Evolutionary conservation across 2,329 filamentous ascomycete genomes (phyloP).

Genomic region (Lasiodiplodia sp.): DNA sequence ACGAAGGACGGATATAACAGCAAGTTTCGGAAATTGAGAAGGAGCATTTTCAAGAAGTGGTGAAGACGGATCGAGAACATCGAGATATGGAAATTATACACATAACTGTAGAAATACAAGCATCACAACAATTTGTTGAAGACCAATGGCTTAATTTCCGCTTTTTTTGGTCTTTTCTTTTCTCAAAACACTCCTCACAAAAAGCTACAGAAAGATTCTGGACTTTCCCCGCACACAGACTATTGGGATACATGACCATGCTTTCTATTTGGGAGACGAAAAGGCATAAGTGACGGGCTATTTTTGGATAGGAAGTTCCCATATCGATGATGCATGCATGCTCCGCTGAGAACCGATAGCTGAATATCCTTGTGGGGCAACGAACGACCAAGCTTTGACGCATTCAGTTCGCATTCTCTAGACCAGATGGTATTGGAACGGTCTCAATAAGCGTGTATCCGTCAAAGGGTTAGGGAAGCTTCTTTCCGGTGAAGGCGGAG

Average conservation of each 20-base stretch:
- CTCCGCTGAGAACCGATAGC: not conserved
- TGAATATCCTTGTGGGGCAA: not conserved
- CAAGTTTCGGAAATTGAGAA: too few relatives aligned
- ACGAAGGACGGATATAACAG: too few relatives aligned
- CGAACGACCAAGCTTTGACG: not conserved
- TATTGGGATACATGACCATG: not conserved
- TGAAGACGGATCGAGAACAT: too few relatives aligned
- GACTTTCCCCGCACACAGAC: not conserved
- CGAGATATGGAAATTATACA: too few relatives aligned
- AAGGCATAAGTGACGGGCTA: not conserved
- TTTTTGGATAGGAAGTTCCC: not conserved
- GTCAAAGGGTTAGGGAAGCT: not conserved
- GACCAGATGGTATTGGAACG: not conserved
- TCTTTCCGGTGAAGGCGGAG: not conserved
- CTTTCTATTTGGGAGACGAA: not conserved
- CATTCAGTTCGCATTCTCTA: not conserved
- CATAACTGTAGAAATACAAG: too few relatives aligned
- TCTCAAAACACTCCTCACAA: not conserved
- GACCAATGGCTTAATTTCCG: too few relatives aligned
- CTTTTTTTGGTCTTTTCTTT: too few relatives aligned
- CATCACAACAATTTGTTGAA: too few relatives aligned
- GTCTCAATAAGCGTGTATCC: constrained; percentile 1
- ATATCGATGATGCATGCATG: not conserved
- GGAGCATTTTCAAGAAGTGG: too few relatives aligned
- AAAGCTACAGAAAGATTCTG: not conserved